Conservation (phyloP, 2,329 filamentous ascomycete species). For the Penicillium sp. region DNA sequence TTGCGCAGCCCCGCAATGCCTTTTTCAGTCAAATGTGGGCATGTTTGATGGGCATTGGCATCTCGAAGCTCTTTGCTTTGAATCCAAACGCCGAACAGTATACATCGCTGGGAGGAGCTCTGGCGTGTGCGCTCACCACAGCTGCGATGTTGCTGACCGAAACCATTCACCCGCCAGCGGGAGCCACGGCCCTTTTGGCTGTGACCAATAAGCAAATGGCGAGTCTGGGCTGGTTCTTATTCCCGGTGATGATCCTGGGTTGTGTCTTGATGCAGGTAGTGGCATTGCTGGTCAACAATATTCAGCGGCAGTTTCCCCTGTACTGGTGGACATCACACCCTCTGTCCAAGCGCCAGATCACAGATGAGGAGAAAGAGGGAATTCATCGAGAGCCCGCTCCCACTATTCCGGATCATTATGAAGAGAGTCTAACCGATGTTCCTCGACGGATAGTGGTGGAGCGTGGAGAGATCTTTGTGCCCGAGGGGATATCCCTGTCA, state of each 20-base stretch:
- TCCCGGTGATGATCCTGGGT: conserved; percentile 59
- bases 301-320: conserved; percentile 59
- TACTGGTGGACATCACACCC: conserved; percentile 57
- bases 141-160: conserved; percentile 63
- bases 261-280: conserved; percentile 55
- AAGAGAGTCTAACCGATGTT: conserved; percentile 19
- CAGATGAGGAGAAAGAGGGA: conserved; percentile 21
- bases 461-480: conserved; percentile 25
- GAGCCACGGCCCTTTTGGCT: conserved; percentile 66
- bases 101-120: conserved; percentile 59
- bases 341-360: conserved; percentile 11
- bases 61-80: conserved; percentile 61
- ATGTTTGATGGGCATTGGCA: conserved; percentile 53
- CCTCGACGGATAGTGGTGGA: conserved; percentile 27
- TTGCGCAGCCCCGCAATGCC: conserved; percentile 66
- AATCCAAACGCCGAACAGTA: conserved; percentile 45
- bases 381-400: conserved; percentile 14
- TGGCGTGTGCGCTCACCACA: conserved; percentile 60
- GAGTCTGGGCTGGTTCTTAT: conserved; percentile 60
- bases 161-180: conserved; percentile 67
- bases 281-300: conserved; percentile 63
- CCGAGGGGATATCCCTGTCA: conserved; percentile 31
- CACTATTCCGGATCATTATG: conserved; percentile 15
- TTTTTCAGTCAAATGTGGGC: conserved; percentile 62
- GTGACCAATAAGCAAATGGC: conserved; percentile 46